Evolutionary conservation across 164 flowering plant species (phyloP).

Genomic region (Stephania yunnanensis): DNA sequence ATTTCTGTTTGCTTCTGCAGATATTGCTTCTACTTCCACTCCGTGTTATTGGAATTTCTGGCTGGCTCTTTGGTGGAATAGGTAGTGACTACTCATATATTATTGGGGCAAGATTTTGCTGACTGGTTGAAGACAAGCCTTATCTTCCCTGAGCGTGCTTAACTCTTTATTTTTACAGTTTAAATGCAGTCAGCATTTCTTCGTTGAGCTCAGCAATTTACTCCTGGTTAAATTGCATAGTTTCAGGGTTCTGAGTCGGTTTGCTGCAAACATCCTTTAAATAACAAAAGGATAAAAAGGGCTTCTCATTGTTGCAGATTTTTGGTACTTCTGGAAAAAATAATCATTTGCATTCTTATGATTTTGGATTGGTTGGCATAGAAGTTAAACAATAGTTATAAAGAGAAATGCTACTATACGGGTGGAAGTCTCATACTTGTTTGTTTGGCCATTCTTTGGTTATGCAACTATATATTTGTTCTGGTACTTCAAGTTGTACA

Average conservation of each 20-base stretch:
- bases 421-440: conserved; percentile 32
- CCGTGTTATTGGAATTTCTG: neutral
- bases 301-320: neutral
- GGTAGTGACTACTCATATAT: conserved; percentile 5
- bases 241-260: too few relatives aligned
- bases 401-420: conserved; percentile 32
- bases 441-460: conserved; percentile 14
- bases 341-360: conserved; percentile 3
- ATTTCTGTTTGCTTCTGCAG: conserved; percentile 1
- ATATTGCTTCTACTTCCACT: neutral
- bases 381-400: neutral
- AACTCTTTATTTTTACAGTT: conserved; percentile 5
- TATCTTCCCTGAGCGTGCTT: neutral
- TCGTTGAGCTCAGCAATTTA: conserved; percentile 4
- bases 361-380: conserved; percentile 1
- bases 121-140: conserved; percentile 1
- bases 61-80: neutral
- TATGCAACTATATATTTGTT: conserved; percentile 7
- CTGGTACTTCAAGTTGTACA: conserved; percentile 14
- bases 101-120: conserved; percentile 3
- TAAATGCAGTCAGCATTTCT: neutral
- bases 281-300: neutral
- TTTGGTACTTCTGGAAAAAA: neutral
- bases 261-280: neutral
- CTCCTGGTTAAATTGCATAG: neutral